Evolutionary conservation across 106 monocot genomes (phyloP).

Genomic region (Chionographis japonica): DNA sequence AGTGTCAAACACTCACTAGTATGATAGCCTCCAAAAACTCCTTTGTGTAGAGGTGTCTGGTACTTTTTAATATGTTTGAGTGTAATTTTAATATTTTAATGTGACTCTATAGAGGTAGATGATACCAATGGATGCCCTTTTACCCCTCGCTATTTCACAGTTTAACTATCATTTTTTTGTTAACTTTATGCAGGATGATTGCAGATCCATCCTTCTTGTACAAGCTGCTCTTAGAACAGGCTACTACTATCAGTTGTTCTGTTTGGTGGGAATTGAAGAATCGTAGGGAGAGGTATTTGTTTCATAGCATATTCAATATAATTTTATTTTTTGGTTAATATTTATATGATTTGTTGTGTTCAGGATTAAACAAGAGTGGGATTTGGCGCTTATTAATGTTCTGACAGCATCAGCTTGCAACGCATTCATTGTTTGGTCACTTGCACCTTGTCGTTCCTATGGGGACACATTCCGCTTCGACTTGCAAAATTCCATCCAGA

Average conservation of each 20-base stretch:
- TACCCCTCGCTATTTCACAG: no score
- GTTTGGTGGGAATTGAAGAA: conserved; percentile 91
- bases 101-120: no score
- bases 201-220: conserved; percentile 93
- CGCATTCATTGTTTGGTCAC: conserved; percentile 84
- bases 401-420: conserved; percentile 83
- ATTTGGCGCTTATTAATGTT: conserved; percentile 83
- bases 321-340: not conserved
- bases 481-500: conserved; percentile 89
- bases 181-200: conserved; percentile 62
- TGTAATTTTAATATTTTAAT: no score
- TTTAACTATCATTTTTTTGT: not conserved
- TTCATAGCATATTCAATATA: not conserved
- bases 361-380: conserved; percentile 97
- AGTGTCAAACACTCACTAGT: no score
- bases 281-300: conserved; percentile 75
- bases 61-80: no score
- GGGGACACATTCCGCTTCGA: conserved; percentile 86
- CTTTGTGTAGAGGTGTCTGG: no score
- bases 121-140: no score
- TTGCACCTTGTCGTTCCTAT: conserved; percentile 95
- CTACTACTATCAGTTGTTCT: conserved; percentile 55
- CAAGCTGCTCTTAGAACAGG: conserved; percentile 74
- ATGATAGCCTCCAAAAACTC: no score
- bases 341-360: not conserved